phyloP scores from a whole-genome alignment of 768 basidiomycete genomes.

The Agaricus blazei region DNA sequence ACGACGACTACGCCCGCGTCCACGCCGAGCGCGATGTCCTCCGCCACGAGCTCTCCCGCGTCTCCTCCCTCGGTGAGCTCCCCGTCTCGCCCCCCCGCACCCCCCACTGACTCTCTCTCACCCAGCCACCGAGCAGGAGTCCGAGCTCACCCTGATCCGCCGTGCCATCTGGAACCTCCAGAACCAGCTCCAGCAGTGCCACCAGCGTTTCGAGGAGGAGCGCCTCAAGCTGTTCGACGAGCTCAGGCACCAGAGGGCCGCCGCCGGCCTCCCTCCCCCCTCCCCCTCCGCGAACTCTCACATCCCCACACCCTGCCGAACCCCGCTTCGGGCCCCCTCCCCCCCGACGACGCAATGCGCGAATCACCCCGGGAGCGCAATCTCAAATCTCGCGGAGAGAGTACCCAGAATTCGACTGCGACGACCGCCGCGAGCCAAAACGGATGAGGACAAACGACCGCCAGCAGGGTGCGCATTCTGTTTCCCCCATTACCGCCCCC shows the following conservation, averaged over 20 bases:
- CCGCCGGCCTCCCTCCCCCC: conserved; percentile 1
- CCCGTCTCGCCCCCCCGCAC: not conserved
- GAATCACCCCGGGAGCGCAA: conserved; percentile 18
- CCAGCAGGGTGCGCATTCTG: not conserved
- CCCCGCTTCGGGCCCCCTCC: not conserved
- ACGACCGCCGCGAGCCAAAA: conserved; percentile 42
- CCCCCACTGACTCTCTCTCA: not conserved
- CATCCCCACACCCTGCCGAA: not conserved
- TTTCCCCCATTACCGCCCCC: not conserved
- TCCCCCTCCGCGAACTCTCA: conserved; percentile 1
- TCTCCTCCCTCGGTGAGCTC: not conserved
- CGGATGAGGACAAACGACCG: not conserved
- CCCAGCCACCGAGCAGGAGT: conserved; percentile 2
- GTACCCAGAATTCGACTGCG: conserved; percentile 41
- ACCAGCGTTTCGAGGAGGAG: conserved; percentile 4
- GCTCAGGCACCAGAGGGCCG: conserved; percentile 1
- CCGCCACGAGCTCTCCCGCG: not conserved
- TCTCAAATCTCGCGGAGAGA: conserved; percentile 26
- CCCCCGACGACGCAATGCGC: not conserved
- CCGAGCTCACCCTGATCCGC: not conserved
- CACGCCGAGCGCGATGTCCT: conserved; percentile 1
- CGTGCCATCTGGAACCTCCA: conserved; percentile 3
- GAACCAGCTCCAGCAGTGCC: not conserved
- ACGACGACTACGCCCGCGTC: conserved; percentile 3
- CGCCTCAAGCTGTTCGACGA: conserved; percentile 1